A percentile compares a stretch with the other conserved stretches of the same genome.
Conservation (phyloP, 2,329 filamentous ascomycete species). For the Thyridium curvatum region DNA sequence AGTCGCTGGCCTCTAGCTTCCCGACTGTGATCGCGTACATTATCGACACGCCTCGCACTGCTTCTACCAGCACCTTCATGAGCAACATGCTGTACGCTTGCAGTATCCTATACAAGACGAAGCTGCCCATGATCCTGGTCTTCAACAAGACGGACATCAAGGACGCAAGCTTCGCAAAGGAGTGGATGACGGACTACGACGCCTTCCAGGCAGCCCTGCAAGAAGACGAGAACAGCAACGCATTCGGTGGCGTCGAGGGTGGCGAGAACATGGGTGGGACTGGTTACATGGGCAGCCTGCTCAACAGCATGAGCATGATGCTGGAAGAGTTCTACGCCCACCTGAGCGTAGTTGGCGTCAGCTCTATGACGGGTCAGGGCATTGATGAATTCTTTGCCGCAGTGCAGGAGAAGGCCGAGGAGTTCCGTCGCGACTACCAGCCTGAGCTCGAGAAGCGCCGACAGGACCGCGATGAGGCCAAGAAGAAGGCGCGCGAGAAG, state of each 20-base stretch:
- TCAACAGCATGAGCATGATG: constrained; percentile 98
- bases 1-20: constrained; percentile 87
- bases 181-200: constrained; percentile 99
- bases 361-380: constrained; percentile 84
- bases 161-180: constrained; percentile 83
- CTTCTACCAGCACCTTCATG: constrained; percentile 96
- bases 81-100: constrained; percentile 99
- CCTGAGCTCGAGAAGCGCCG: constrained; percentile 80
- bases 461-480: constrained; percentile 68
- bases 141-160: constrained; percentile 99
- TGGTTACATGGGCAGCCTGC: constrained; percentile 91
- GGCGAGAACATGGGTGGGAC: constrained; percentile 59
- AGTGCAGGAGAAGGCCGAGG: constrained; percentile 77
- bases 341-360: constrained; percentile 86
- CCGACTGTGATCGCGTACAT: constrained; percentile 96
- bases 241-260: constrained; percentile 67
- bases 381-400: constrained; percentile 91
- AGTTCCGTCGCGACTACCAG: constrained; percentile 86
- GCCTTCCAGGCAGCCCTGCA: constrained; percentile 83
- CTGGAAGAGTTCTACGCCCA: constrained; percentile 97
- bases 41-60: constrained; percentile 91
- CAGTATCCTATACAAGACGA: constrained; percentile 97
- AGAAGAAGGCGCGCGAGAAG: constrained; percentile 64
- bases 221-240: constrained; percentile 71
- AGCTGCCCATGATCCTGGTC: constrained; percentile 95